Evolutionary conservation across 2,329 filamentous ascomycete species (phyloP), one percentile per base, ranked within the genome.

Genomic region (Cladosporium oxysporum): DNA sequence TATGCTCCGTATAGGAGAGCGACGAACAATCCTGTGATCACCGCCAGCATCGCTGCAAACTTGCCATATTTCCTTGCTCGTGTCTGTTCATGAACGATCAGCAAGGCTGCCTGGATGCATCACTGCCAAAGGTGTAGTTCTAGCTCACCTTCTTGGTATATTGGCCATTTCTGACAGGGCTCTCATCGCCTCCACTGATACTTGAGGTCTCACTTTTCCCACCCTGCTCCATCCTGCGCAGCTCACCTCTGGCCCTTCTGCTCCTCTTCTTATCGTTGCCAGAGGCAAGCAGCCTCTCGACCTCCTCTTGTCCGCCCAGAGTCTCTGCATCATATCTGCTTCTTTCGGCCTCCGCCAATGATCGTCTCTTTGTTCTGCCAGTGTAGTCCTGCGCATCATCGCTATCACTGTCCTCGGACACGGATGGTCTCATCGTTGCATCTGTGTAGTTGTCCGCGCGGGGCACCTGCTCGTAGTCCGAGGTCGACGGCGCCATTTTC

Each of bases 101-200:
- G 57, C 52, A 59, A 59, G 35, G 12, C 14, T 44, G 23, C 8
- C n/a, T 37, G 16, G 12, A 14, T 14, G 18, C 33, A 21, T 44
- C 16, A 18, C 61, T 66, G 64, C 71, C 71, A 31, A 28, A 66
- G 69, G 14, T 37, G 68, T 61, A 81, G 69, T 87, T 80, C 72
- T 89, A 92, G 92, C 75, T 93, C 90, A 78, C 97, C 93, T 90
- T 94, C 92, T 79, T 95, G 91, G 76, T 92, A 93, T 89, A 96
- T 91, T 73, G 96, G 81, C 76, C 89, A 87, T 11, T 16, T 52
- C 50, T 31, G 10, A 57, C 61, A 31, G 61, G 61, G 31, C 61
- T 63, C 26, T 63, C 61, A 16, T 63, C 61, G 6, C 50, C 61
- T 12, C 60, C 60, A 47, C 35, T 57, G 47, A 63, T 28, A 57